These are phyloP conservation scores for Ganoderma resinaceum DNA, from an alignment of 1,284 basidiomycete species.

Conservation along the genomic window DNA sequence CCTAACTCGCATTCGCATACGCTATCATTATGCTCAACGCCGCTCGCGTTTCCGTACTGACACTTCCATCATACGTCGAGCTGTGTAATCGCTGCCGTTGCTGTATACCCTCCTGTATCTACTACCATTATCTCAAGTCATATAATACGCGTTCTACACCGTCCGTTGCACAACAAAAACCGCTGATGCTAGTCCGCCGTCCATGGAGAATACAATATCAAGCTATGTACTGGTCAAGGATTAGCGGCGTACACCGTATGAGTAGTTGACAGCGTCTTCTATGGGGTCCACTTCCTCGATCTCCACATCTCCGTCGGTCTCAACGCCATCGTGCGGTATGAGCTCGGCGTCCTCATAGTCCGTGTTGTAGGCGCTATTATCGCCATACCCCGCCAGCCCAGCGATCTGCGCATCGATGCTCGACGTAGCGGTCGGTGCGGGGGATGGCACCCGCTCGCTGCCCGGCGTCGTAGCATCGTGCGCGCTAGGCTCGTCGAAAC, in stretches of 20 bases:
- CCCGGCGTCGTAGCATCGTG: slow-evolving; percentile 25
- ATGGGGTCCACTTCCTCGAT: slow-evolving; percentile 30
- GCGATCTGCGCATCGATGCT: slow-evolving; percentile 47
- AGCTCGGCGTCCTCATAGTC: slow-evolving; percentile 37
- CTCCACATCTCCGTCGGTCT: slow-evolving; percentile 32
- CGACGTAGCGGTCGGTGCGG: slow-evolving; percentile 56
- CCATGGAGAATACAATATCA: neutral
- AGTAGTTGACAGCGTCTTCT: slow-evolving; percentile 29
- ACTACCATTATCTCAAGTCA: slow-evolving; percentile 14
- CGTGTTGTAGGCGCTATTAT: slow-evolving; percentile 44
- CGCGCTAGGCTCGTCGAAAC: slow-evolving; percentile 9
- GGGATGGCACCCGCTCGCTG: slow-evolving; percentile 49
- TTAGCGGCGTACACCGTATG: slow-evolving; percentile 9
- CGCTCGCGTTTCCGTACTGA: slow-evolving; percentile 12
- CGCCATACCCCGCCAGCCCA: slow-evolving; percentile 32
- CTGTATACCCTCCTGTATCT: slow-evolving; percentile 31
- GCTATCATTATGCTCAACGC: slow-evolving; percentile 26
- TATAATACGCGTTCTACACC: slow-evolving; percentile 21
- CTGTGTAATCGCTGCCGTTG: slow-evolving; percentile 12
- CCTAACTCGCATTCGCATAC: neutral
- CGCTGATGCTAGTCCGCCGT: neutral
- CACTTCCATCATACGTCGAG: slow-evolving; percentile 2
- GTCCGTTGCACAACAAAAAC: neutral
- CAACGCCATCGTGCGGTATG: slow-evolving; percentile 10
- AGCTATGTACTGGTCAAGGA: neutral